These are phyloP conservation scores for Aspergillus sclerotioniger DNA, from an alignment of 495 filamentous ascomycete species.

Conservation along the genomic window DNA sequence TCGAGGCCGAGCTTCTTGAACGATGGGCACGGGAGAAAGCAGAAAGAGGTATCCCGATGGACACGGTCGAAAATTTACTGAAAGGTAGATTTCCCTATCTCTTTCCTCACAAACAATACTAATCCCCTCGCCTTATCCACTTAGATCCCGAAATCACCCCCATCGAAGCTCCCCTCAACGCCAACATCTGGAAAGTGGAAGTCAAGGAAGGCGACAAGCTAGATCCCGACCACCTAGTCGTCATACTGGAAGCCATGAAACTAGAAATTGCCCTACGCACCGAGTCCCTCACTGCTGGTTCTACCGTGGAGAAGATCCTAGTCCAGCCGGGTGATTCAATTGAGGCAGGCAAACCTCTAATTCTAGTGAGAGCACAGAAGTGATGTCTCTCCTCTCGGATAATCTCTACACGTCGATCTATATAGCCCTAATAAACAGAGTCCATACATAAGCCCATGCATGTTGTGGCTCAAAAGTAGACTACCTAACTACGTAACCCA, in stretches of 20 bases:
- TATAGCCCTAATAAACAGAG: neutral
- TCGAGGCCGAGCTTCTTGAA: slow-evolving; percentile 42
- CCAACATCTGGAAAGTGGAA: slow-evolving; percentile 59
- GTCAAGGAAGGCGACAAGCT: slow-evolving; percentile 43
- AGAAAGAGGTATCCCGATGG: slow-evolving; percentile 37
- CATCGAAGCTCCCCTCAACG: slow-evolving; percentile 49
- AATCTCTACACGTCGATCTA: neutral
- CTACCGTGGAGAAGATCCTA: slow-evolving; percentile 37
- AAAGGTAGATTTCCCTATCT: slow-evolving; percentile 28
- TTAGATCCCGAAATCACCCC: slow-evolving; percentile 40
- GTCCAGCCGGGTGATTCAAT: slow-evolving; percentile 43
- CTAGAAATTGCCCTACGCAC: slow-evolving; percentile 48
- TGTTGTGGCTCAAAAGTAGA: no score
- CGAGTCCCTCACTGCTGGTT: slow-evolving; percentile 22
- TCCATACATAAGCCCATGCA: neutral
- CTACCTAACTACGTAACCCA: neutral
- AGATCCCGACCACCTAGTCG: slow-evolving; percentile 30
- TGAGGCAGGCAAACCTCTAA: slow-evolving; percentile 35
- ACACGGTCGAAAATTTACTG: slow-evolving; percentile 41
- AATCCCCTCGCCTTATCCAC: neutral
- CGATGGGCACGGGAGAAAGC: slow-evolving; percentile 50
- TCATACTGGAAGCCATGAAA: slow-evolving; percentile 57
- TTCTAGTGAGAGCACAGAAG: slow-evolving; percentile 25
- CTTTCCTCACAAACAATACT: neutral
- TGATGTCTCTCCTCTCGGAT: neutral